A percentile compares a stretch with the other conserved stretches of the same genome.
Conservation (phyloP, 345 rosid genomes). For the Punica granatum region DNA sequence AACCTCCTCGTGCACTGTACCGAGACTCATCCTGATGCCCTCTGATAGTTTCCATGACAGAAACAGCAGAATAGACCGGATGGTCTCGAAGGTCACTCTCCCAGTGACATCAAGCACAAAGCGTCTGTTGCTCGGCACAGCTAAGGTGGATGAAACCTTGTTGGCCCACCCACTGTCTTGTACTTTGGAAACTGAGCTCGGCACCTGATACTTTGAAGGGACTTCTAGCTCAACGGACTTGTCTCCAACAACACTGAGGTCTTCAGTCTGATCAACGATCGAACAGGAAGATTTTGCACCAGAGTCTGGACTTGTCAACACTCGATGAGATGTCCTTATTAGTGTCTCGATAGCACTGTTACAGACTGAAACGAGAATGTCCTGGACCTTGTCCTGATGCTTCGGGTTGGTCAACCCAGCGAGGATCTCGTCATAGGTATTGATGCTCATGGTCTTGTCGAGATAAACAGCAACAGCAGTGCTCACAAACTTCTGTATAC, state of each 20-base stretch:
- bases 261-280: constrained; percentile 22
- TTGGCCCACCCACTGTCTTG: constrained; percentile 12
- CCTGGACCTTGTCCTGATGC: constrained; percentile 54
- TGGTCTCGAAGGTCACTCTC: constrained; percentile 69
- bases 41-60: constrained; percentile 57
- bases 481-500: constrained; percentile 76
- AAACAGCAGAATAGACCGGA: constrained; percentile 53
- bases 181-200: constrained; percentile 23
- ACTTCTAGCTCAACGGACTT: constrained; percentile 17
- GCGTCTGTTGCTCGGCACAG: constrained; percentile 65
- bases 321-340: constrained; percentile 71
- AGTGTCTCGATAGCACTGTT: constrained; percentile 74
- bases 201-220: constrained; percentile 13
- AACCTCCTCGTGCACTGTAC: constrained; percentile 46
- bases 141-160: constrained; percentile 25
- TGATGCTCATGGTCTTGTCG: constrained; percentile 81
- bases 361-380: constrained; percentile 67
- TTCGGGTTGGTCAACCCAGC: constrained; percentile 80
- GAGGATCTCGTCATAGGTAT: constrained; percentile 72
- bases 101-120: constrained; percentile 91
- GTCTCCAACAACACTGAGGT: constrained; percentile 5
- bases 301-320: constrained; percentile 38
- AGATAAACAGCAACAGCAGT: constrained; percentile 74
- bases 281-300: constrained; percentile 20
- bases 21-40: constrained; percentile 40